These are phyloP conservation scores for Aegilops tauschii DNA, from an alignment of 176 grass and related monocot genomes.

Conservation along the genomic window DNA sequence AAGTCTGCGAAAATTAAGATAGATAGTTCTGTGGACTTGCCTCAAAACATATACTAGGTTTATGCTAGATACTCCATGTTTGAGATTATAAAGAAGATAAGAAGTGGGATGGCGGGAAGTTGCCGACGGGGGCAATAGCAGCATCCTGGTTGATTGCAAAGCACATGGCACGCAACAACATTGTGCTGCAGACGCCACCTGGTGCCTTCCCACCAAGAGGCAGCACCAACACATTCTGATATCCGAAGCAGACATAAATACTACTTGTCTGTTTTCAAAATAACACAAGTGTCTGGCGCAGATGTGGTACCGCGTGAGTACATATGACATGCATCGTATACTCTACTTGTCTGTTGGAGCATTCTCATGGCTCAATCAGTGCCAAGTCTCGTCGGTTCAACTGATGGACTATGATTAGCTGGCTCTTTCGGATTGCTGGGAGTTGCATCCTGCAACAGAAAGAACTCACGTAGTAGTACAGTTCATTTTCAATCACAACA, in stretches of 20 bases:
- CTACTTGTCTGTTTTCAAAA: too few species aligned
- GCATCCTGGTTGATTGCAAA: constrained; percentile 23
- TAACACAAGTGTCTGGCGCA: background rate
- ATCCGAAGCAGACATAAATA: background rate
- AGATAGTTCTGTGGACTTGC: too few species aligned
- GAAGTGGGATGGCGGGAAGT: background rate
- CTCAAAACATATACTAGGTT: too few species aligned
- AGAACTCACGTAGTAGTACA: too few species aligned
- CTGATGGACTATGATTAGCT: background rate
- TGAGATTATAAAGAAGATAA: background rate
- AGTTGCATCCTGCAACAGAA: background rate
- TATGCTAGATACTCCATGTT: too few species aligned
- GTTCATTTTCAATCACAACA: background rate
- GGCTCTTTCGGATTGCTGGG: background rate
- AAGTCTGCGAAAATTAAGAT: too few species aligned
- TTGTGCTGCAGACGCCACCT: background rate
- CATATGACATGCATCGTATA: background rate
- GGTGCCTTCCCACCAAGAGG: background rate
- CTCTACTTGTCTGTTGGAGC: background rate
- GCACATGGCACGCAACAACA: constrained; percentile 20
- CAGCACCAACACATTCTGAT: background rate
- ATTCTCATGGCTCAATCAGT: constrained; percentile 5
- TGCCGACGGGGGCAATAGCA: background rate
- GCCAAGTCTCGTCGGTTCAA: background rate
- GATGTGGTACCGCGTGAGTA: background rate